Base-by-base conservation (phyloP, 2,329 filamentous ascomycete species). In the Fusarium mundagurra region DNA sequence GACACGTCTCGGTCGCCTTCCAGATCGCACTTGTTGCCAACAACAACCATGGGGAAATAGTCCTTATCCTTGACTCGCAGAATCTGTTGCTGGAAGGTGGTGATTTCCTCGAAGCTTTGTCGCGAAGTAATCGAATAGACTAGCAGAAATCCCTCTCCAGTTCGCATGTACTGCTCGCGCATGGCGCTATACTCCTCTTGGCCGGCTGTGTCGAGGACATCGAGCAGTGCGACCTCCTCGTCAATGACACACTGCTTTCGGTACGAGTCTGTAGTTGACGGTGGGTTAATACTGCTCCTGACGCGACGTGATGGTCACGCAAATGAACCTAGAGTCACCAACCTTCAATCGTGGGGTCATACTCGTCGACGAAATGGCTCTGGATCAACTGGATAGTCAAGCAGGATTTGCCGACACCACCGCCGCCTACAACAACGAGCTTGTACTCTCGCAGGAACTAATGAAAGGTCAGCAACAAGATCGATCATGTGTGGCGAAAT, bases 131-230 rank as follows among this genome's bases (percentile, higher is more conserved):
- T 99, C 77, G 95, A 98, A 89, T 98, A 98, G 81, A 98, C 95
- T 61, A 99, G 92, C 81, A 99, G 87, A 86, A 99, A 99, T 61
- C 96, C 96, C 86, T 99, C 96, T 82, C 96, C 96, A 31, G 96
- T 98, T 81, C 96, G 92, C 96, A 99, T 99, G 89, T 98, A 99
- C 86, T 98, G 96, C 88, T 99, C 96, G 82, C 96, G 91, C 96
- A 99, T 98, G 61, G 96, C 96, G 65, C 95, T 98, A 88, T 98
- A 99, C 87, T 99, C 96, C 86, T 99, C 96, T 85, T 99, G 96
- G 69, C 96, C 96, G 73, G 96, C 96, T 62, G 96, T 99, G 85
- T 99, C 96, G 83, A 98, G 92, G 74, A 99, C 96, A 84, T 99
- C 96, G 84, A 99, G 93, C 70, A 99, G 90, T 59, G 96, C 96